These are phyloP conservation scores for Pythium coloratum DNA, from an alignment of 352 stramenopile genomes.

Conservation along the genomic window DNA sequence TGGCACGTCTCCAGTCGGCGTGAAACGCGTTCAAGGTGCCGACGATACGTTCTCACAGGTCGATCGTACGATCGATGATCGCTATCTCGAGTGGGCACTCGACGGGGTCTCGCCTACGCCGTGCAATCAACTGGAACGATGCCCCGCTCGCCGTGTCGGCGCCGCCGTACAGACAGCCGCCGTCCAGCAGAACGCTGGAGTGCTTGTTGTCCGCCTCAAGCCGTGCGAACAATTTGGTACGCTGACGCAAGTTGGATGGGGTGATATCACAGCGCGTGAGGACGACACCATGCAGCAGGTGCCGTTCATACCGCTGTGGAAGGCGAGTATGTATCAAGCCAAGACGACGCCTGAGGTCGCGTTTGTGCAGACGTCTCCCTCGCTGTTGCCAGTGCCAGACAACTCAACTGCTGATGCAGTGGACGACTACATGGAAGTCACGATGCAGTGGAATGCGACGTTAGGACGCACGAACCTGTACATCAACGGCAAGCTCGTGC, in stretches of 20 bases:
- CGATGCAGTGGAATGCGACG: constrained; percentile 67
- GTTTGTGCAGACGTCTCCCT: constrained; percentile 30
- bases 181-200: constrained; percentile 43
- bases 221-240: constrained; percentile 56
- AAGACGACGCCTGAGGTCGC: constrained; percentile 40
- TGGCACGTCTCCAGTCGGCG: constrained; percentile 37
- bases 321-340: constrained; percentile 53
- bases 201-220: constrained; percentile 50
- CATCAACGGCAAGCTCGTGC: constrained; percentile 49
- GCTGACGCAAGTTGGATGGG: constrained; percentile 66
- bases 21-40: constrained; percentile 10
- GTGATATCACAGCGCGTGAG: constrained; percentile 36
- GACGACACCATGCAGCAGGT: constrained; percentile 28
- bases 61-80: constrained; percentile 39
- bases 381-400: constrained; percentile 1
- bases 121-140: constrained; percentile 42
- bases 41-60: constrained; percentile 8
- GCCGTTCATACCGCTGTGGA: constrained; percentile 61
- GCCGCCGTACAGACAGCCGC: constrained; percentile 45
- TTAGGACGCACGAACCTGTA: constrained; percentile 62
- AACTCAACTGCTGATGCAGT: neutral
- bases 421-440: constrained; percentile 41
- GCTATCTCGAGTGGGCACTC: constrained; percentile 54
- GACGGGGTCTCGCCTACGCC: constrained; percentile 43
- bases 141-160: constrained; percentile 49